Conservation (phyloP, 1,139 yeast species). For the Kodamaea ohmeri region DNA sequence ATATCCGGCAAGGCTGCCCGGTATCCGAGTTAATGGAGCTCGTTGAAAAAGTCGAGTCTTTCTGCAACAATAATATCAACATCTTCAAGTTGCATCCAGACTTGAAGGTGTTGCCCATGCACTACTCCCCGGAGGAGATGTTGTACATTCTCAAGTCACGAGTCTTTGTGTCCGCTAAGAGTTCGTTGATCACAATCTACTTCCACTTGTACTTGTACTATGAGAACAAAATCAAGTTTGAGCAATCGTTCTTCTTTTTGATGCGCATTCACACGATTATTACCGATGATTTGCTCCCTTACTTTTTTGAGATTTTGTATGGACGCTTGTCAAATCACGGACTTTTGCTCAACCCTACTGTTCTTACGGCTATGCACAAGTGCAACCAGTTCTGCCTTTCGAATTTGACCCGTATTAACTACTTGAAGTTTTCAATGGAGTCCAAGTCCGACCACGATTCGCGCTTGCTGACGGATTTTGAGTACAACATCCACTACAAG, state of each 20-base stretch:
- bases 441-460: constrained; percentile 15
- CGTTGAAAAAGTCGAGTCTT: constrained; percentile 19
- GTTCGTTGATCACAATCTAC: constrained; percentile 19
- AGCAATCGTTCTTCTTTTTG: constrained; percentile 29
- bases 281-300: constrained; percentile 22
- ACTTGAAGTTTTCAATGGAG: constrained; percentile 17
- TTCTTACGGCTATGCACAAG: constrained; percentile 27
- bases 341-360: constrained; percentile 25
- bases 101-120: constrained; percentile 9
- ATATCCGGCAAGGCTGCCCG: constrained; percentile 22
- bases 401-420: constrained; percentile 24
- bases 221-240: constrained; percentile 22
- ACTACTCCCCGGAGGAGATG: constrained; percentile 8
- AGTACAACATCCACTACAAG: constrained; percentile 15
- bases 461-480: constrained; percentile 13
- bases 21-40: constrained; percentile 22
- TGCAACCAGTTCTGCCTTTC: constrained; percentile 25
- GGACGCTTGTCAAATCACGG: constrained; percentile 26
- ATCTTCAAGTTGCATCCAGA: constrained; percentile 8
- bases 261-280: constrained; percentile 20
- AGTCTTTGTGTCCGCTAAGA: constrained; percentile 17
- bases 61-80: constrained; percentile 20
- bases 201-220: constrained; percentile 27
- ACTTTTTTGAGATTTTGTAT: constrained; percentile 20
- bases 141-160: constrained; percentile 11